Evolutionary conservation across 2,329 filamentous ascomycete genomes (phyloP), one percentile per base, ranked within the genome.

Genomic region (Ophiognomonia clavigignenti-juglandacearum): DNA sequence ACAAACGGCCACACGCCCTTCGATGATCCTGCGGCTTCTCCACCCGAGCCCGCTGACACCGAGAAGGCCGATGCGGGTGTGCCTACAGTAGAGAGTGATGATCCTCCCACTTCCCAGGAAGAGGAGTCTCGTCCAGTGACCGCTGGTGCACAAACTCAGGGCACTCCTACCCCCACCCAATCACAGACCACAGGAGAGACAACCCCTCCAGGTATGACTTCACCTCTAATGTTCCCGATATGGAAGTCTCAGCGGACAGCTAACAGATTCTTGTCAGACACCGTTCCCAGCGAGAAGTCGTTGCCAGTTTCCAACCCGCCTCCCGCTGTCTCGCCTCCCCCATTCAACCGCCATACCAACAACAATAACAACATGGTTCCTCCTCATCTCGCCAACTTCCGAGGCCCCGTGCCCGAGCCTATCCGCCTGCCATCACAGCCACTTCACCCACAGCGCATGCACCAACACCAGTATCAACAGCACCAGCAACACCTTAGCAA

Each of bases 401-500:
- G 32, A 16, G 48, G 51, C 13, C 38, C 51, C 4, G 27, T 51
- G 14, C 47, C 47, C 32, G 50, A 47, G 34, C 48, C 48, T 27
- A 47, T 45, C 16, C 39, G 34, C 24, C 16, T 51, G 31, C 48
- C 47, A 43, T 54, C 56, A 18, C 45, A 56, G 7, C 38, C 48
- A 10, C 47, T 63, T 27, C 65, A 64, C 35, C 64, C 63, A 20
- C 66, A 57, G 18, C 60, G 58, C 26, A 60, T 74, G 55, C 75
- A 80, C 53, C 74, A 78, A 43, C 61, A 70, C 35, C 75, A 26
- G 24, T 10, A 26, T 10, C 24, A 26, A 54, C 75, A 80, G 53
- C 74, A 80, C 53, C 74, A 78, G 43, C 61, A 71, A 34, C 75
- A 76, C 45, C 71, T 70, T 13, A 82, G 75, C 59, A 73, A 73